Evolutionary conservation across 1,284 basidiomycete genomes (phyloP), one percentile per base, ranked within the genome.

Genomic region (Cutaneotrichosporon mucoides): DNA sequence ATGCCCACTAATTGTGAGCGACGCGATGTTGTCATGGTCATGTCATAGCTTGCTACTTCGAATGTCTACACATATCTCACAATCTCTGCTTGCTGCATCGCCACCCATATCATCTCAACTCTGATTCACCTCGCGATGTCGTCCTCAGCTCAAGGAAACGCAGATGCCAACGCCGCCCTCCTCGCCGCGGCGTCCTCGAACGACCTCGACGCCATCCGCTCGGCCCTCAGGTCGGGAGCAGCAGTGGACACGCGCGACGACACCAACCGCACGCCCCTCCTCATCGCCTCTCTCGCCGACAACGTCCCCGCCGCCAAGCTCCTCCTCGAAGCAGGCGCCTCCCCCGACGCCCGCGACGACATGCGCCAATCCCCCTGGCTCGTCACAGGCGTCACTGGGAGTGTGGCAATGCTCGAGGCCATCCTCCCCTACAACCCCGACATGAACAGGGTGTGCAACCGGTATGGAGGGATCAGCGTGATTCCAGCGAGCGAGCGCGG

Each of bases 351-450:
- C 10, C 9, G 43, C 11, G 59, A 56, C 51, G 35, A 37, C n/a
- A 33, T 16, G 34, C 46, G 38, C 34, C 57, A 59, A 40, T 10
- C 52, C 0, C 44, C 57, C 1, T 61, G 59, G 59, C 59, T 61
- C 46, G 59, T 61, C 7, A 61, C 59, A 13, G 59, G 59, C 36
- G 59, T 61, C 7, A 61, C 59, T 24, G 59, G 59, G 6, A 45
- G 41, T 4, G 59, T 61, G 24, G 41, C 36, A 2, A 61, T 61
- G 55, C 55, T 48, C 16, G 49, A 51, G 55, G 24, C 35, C 3
- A 24, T 61, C 42, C 59, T 61, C 5, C 11, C 41, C 1, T n/a
- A 13, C 52, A 41, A 46, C 12, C 59, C 59, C 9, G 55, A 61
- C 43, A 24, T 61, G 12, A 51, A 6, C 24, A 24, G 3, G 13